Conservation (phyloP, 176 grass and related monocot species). For the Carex pumila region DNA sequence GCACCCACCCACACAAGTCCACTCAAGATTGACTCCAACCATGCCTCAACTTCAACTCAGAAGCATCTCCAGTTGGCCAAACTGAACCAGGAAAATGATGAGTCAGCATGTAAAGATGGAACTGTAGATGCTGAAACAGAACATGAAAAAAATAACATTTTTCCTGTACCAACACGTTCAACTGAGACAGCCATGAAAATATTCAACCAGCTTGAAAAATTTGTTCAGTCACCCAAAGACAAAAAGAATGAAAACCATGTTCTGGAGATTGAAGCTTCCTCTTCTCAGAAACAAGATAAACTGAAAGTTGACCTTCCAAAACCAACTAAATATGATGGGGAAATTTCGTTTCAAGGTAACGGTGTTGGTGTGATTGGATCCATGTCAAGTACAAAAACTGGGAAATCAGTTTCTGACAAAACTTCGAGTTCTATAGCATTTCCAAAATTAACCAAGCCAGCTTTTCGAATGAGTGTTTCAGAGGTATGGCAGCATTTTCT, state of each 20-base stretch:
- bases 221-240: conserved; percentile 53
- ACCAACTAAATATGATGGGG: background rate
- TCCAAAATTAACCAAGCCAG: background rate
- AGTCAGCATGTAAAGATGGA: conserved; percentile 24
- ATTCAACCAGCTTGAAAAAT: conserved; percentile 63
- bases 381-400: background rate
- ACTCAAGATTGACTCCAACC: conserved; percentile 26
- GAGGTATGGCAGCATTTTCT: background rate
- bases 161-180: conserved; percentile 37
- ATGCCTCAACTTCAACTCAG: conserved; percentile 26
- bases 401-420: conserved; percentile 1
- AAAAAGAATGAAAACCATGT: conserved; percentile 24
- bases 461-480: conserved; percentile 19
- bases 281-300: conserved; percentile 9
- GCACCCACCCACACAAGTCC: conserved; percentile 20
- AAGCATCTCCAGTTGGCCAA: conserved; percentile 28
- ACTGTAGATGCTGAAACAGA: conserved; percentile 28
- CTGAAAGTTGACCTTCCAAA: conserved; percentile 10
- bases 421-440: background rate
- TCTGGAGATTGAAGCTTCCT: conserved; percentile 16
- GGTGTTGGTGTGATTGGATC: conserved; percentile 3
- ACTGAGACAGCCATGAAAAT: conserved; percentile 76
- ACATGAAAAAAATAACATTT: conserved; percentile 28
- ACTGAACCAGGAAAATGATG: conserved; percentile 22
- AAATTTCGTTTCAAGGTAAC: background rate